Base-by-base conservation (phyloP, 495 filamentous ascomycete species). In the Wilcoxina mikolae region DNA sequence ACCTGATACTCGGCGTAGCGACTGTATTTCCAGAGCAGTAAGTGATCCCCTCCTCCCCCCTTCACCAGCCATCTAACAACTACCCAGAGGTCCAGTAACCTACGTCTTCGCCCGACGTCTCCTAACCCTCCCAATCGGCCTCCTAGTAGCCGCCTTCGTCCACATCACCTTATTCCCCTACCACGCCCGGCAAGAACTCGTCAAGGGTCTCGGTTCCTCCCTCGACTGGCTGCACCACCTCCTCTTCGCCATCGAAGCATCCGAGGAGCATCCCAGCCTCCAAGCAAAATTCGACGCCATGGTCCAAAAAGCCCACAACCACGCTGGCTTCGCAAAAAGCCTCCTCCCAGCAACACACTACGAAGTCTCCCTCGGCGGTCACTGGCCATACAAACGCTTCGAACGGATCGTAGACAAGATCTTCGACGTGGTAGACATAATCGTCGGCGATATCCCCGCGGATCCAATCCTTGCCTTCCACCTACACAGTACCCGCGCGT, bases 151-250 rank as follows among this genome's bases (percentile, higher is more conserved):
- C 10, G 59, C 56, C 45, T 44, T 50, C 27, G 62, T 65, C 18
- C 62, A 65, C 26, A 15, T 65, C 22, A 60, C 53, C 5, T 25
- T 65, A 24, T 65, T 65, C 33, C 62, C 62, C 12, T 65, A 66
- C 56, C 54, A 59, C 25, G 60, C 62, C 42, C 56, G 62, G 18
- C 24, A 29, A 2, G 55, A 57, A 0, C 51, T 65, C 4, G 61
- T 53, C 4, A 64, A 64, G 26, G 53, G 58, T 18, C 49, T 65
- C 39, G 57, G 62, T 3, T 56, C 51, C 26, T 60, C 61, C 20
- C 62, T 65, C 2, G 62, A 65, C 45, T 65, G 62, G 62, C 49
- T 65, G 4, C 62, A 65, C 51, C 62, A 65, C 52, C 53, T 65
- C 9, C 41, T 65, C 5, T 65, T 61, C 60, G 62, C 62, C 27